Conservation (phyloP, 2,329 filamentous ascomycete genomes). For the Neofusicoccum umdonicola region DNA sequence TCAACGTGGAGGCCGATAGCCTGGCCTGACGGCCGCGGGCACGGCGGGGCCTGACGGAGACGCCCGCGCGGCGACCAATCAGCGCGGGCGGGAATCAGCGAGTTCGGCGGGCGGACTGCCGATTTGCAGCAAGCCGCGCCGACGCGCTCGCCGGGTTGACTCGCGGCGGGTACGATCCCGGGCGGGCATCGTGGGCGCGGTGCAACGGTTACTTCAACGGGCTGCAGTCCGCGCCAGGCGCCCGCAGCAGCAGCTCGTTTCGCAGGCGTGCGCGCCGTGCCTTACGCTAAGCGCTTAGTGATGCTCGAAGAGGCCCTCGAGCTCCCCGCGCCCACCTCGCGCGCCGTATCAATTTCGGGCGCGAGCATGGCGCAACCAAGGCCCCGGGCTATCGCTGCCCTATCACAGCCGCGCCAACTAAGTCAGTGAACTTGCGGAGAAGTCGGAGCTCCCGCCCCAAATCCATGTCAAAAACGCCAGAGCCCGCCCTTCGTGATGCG, state of each 20-base stretch:
- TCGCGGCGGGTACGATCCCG: neutral
- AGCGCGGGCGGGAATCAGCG: neutral
- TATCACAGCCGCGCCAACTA: neutral
- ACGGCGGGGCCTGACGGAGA: neutral
- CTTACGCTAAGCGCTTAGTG: slow-evolving; percentile 17
- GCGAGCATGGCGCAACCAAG: slow-evolving; percentile 5
- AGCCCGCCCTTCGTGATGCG: neutral
- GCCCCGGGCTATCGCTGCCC: slow-evolving; percentile 15
- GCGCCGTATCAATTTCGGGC: slow-evolving; percentile 13
- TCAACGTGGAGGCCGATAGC: neutral
- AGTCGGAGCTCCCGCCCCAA: neutral
- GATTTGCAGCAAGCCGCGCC: neutral
- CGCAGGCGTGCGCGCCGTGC: too few species aligned
- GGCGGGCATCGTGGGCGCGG: neutral
- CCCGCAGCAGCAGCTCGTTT: neutral
- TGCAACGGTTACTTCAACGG: slow-evolving; percentile 9
- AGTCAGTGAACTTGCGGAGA: neutral
- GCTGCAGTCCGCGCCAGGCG: slow-evolving; percentile 1
- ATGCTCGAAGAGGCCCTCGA: neutral
- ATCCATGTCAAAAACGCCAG: neutral
- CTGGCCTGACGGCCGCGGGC: neutral
- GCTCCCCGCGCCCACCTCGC: neutral
- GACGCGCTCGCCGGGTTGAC: neutral
- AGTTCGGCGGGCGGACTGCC: neutral
- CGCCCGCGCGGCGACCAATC: neutral